A percentile compares a stretch with the other conserved stretches of the same genome.
phyloP scores from a whole-genome alignment of 306 rosid species.

The Inga leiocalycina region DNA sequence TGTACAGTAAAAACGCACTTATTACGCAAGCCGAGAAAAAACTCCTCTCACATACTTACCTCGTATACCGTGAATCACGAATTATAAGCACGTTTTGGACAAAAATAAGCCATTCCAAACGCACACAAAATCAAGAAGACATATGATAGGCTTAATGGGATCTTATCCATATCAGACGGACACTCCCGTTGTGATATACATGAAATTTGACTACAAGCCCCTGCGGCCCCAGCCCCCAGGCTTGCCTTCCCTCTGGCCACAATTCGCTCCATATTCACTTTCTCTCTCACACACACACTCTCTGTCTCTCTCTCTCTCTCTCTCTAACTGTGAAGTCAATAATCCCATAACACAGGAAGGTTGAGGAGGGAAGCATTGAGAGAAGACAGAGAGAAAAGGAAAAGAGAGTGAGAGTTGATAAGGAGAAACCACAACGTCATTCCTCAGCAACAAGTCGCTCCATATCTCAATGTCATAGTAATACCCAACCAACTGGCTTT shows the following conservation, averaged over 20 bases:
- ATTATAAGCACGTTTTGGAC: no score
- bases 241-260: slow-evolving; percentile 1
- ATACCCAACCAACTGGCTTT: slow-evolving; percentile 38
- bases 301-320: neutral
- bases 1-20: no score
- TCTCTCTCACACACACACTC: no score
- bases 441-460: slow-evolving; percentile 31
- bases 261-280: slow-evolving; percentile 18
- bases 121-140: neutral
- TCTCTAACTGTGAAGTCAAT: neutral
- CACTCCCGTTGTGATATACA: no score
- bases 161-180: neutral
- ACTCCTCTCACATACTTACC: no score
- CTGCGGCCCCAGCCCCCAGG: neutral
- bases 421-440: neutral
- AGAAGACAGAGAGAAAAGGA: neutral
- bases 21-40: no score
- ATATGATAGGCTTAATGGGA: neutral
- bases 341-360: slow-evolving; percentile 35
- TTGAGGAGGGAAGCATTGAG: slow-evolving; percentile 30
- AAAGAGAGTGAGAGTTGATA: neutral
- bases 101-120: no score
- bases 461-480: slow-evolving; percentile 44
- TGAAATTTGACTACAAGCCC: neutral
- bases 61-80: no score